A percentile compares a stretch with the other conserved stretches of the same genome.
These are phyloP conservation scores for Suillus subaureus DNA, from an alignment of 768 basidiomycete genomes.

Conservation along the genomic window DNA sequence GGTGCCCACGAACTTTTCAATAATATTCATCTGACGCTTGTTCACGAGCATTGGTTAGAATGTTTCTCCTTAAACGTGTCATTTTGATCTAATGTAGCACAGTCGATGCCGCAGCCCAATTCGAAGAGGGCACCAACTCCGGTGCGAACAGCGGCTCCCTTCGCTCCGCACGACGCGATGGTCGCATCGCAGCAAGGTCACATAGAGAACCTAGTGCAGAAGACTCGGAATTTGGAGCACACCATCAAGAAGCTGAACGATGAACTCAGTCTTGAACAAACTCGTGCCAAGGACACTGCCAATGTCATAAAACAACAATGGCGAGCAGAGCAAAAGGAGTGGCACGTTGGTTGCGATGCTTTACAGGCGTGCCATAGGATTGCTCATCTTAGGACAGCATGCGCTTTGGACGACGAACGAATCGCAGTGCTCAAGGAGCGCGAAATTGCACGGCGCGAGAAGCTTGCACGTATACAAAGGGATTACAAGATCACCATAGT, in stretches of 20 bases:
- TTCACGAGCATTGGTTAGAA: background rate
- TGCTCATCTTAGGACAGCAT: constrained; percentile 58
- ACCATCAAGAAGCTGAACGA: constrained; percentile 56
- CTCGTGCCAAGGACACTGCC: constrained; percentile 39
- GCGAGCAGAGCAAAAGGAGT: constrained; percentile 55
- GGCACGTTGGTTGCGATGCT: constrained; percentile 64
- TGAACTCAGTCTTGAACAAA: constrained; percentile 46
- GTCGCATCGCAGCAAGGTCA: constrained; percentile 65
- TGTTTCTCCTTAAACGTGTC: too few species aligned
- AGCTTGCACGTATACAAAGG: constrained; percentile 58
- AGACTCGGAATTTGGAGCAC: constrained; percentile 65
- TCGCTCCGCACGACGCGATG: constrained; percentile 46
- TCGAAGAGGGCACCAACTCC: constrained; percentile 12
- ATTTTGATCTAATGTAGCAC: constrained; percentile 2
- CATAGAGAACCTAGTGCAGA: constrained; percentile 73
- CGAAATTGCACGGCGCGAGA: constrained; percentile 57
- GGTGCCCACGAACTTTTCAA: background rate
- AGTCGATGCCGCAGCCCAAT: constrained; percentile 6
- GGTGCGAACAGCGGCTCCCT: constrained; percentile 9
- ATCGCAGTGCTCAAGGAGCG: constrained; percentile 53
- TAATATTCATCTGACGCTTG: background rate
- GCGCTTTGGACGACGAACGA: constrained; percentile 57
- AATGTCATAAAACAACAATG: constrained; percentile 38
- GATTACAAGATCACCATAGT: constrained; percentile 71
- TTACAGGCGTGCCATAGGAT: constrained; percentile 66